A percentile compares a stretch with the other conserved stretches of the same genome.
Conservation (phyloP, 129 eudicot species). For the Erigeron canadensis region DNA sequence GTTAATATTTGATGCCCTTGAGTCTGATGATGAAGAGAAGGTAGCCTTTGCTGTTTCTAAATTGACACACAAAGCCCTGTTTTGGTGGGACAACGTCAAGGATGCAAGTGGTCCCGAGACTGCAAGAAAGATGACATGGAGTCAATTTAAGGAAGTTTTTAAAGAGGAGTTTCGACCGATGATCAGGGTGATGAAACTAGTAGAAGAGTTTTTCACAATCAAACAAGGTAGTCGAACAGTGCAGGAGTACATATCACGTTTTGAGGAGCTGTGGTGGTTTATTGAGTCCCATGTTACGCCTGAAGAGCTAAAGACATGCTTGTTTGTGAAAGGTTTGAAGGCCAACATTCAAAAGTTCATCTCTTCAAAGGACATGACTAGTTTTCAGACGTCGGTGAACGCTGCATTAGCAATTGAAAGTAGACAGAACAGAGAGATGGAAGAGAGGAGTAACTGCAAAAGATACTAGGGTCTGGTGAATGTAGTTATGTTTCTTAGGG, state of each 20-base stretch:
- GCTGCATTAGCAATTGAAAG: constrained; percentile 7
- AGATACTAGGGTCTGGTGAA: not conserved
- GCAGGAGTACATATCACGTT: not conserved
- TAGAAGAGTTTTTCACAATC: not conserved
- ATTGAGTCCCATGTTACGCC: not conserved
- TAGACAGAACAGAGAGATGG: not conserved
- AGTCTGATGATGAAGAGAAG: not conserved
- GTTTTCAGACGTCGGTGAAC: not conserved
- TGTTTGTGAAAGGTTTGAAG: not conserved
- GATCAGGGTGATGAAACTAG: not conserved
- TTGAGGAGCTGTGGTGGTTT: constrained; percentile 5
- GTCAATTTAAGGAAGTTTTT: not conserved
- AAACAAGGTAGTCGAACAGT: not conserved
- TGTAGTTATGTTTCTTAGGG: not conserved
- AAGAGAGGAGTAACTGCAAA: not conserved
- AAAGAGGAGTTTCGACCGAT: constrained; percentile 3
- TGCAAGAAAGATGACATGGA: not conserved
- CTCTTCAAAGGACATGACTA: not conserved
- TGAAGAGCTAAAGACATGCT: not conserved
- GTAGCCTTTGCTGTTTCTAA: not conserved
- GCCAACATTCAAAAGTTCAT: not conserved
- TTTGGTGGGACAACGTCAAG: not conserved
- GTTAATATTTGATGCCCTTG: not conserved
- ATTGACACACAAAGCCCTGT: not conserved
- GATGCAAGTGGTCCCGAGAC: not conserved